phyloP scores from a whole-genome alignment of 2,329 filamentous ascomycete species.

The Claviceps pazoutovae region DNA sequence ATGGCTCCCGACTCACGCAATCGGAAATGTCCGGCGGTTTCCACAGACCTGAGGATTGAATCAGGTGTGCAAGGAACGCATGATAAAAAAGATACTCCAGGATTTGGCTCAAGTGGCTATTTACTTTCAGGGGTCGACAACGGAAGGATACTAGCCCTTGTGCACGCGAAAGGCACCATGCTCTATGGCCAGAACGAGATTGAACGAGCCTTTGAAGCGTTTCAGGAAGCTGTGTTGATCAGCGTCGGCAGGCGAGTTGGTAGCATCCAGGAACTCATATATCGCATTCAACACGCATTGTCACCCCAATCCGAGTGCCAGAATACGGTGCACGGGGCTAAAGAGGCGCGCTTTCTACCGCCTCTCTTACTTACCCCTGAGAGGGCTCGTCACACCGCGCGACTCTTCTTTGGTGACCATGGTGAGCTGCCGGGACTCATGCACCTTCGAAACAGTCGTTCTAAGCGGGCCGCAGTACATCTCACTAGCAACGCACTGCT shows the following conservation, averaged over 20 bases:
- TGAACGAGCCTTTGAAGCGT: conserved; percentile 66
- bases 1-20: background rate
- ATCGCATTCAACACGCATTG: conserved; percentile 59
- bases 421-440: conserved; percentile 70
- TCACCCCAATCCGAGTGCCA: conserved; percentile 19
- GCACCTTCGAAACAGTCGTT: conserved; percentile 54
- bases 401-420: conserved; percentile 62
- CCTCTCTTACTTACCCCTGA: conserved; percentile 74
- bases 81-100: conserved; percentile 5
- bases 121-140: conserved; percentile 76
- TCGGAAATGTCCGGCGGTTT: background rate
- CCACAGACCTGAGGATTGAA: background rate
- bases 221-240: conserved; percentile 89
- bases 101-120: conserved; percentile 46
- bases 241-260: conserved; percentile 58
- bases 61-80: background rate
- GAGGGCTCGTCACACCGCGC: conserved; percentile 68
- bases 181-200: conserved; percentile 82
- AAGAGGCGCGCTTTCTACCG: conserved; percentile 7
- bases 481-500: conserved; percentile 93
- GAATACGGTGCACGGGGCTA: conserved; percentile 5
- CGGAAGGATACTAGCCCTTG: conserved; percentile 78
- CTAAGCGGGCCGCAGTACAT: conserved; percentile 68
- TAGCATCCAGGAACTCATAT: conserved; percentile 66
- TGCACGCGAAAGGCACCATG: conserved; percentile 98